Conservation (phyloP, 2,329 filamentous ascomycete genomes). For the Ophiocordyceps camponoti-rufipedis region DNA sequence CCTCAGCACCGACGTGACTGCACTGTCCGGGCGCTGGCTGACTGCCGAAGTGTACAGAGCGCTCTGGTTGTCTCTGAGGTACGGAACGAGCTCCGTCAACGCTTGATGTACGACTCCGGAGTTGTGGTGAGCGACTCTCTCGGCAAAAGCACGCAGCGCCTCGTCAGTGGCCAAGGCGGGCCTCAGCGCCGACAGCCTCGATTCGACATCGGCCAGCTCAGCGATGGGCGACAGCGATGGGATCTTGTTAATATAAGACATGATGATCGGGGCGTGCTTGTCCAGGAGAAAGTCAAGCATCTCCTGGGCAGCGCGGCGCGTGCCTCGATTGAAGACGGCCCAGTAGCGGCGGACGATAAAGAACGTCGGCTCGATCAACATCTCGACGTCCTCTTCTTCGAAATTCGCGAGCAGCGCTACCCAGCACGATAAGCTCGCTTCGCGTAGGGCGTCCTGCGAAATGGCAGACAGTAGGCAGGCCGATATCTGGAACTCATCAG, state of each 20-base stretch:
- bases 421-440: constrained; percentile 73
- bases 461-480: constrained; percentile 83
- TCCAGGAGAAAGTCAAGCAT: constrained; percentile 48
- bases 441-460: constrained; percentile 53
- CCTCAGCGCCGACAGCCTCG: constrained; percentile 47
- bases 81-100: constrained; percentile 56
- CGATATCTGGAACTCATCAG: constrained; percentile 42
- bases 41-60: constrained; percentile 64
- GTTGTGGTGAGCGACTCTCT: constrained; percentile 67
- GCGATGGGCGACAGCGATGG: constrained; percentile 60
- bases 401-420: constrained; percentile 56
- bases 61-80: constrained; percentile 54
- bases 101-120: constrained; percentile 70
- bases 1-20: constrained; percentile 53
- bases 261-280: constrained; percentile 41
- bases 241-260: constrained; percentile 52
- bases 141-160: constrained; percentile 51
- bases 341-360: constrained; percentile 75
- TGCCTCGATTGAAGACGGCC: constrained; percentile 42
- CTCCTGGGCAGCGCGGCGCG: constrained; percentile 38
- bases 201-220: constrained; percentile 49
- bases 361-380: constrained; percentile 74
- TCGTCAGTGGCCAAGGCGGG: constrained; percentile 27
- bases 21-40: constrained; percentile 65
- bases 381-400: constrained; percentile 59